Percentiles rank a stretch among this genome's conserved stretches.
These are phyloP conservation scores for Clitopilus passeckerianus DNA, from an alignment of 768 basidiomycete genomes.

Conservation along the genomic window DNA sequence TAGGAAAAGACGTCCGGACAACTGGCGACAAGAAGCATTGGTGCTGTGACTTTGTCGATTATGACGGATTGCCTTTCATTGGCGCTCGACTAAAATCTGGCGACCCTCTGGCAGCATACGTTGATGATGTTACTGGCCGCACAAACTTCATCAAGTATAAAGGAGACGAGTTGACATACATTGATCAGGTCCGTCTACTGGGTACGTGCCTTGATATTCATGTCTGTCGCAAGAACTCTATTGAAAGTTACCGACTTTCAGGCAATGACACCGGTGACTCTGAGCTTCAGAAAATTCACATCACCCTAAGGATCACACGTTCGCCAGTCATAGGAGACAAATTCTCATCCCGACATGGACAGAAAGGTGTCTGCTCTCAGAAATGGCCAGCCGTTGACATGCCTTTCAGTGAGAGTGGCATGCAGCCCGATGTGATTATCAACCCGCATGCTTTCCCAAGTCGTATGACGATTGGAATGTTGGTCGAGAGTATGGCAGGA, in stretches of 20 bases:
- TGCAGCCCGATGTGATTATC: slow-evolving; percentile 99
- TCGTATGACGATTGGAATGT: slow-evolving; percentile 99
- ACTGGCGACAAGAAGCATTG: slow-evolving; percentile 38
- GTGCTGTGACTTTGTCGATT: slow-evolving; percentile 54
- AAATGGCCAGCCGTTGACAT: slow-evolving; percentile 98
- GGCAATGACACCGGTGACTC: slow-evolving; percentile 84
- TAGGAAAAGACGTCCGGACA: slow-evolving; percentile 69
- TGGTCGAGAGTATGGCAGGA: slow-evolving; percentile 99
- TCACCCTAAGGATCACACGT: slow-evolving; percentile 90
- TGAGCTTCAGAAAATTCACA: slow-evolving; percentile 87
- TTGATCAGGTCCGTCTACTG: slow-evolving; percentile 88
- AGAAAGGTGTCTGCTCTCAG: slow-evolving; percentile 99
- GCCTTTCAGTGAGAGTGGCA: slow-evolving; percentile 98
- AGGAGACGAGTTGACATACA: slow-evolving; percentile 86
- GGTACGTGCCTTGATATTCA: slow-evolving; percentile 40
- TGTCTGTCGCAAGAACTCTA: background rate
- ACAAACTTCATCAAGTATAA: slow-evolving; percentile 94
- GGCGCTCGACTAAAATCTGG: slow-evolving; percentile 69
- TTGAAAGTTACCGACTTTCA: slow-evolving; percentile 20
- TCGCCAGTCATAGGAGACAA: slow-evolving; percentile 98
- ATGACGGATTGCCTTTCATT: slow-evolving; percentile 81
- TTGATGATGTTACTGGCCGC: slow-evolving; percentile 77
- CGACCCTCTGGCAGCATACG: slow-evolving; percentile 80
- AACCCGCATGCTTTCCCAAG: slow-evolving; percentile 99
- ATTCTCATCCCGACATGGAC: slow-evolving; percentile 97